Percentiles rank a stretch among this genome's conserved stretches.
Conservation (phyloP, 139 green algal species). For the Chlamydomonas eustigma region DNA sequence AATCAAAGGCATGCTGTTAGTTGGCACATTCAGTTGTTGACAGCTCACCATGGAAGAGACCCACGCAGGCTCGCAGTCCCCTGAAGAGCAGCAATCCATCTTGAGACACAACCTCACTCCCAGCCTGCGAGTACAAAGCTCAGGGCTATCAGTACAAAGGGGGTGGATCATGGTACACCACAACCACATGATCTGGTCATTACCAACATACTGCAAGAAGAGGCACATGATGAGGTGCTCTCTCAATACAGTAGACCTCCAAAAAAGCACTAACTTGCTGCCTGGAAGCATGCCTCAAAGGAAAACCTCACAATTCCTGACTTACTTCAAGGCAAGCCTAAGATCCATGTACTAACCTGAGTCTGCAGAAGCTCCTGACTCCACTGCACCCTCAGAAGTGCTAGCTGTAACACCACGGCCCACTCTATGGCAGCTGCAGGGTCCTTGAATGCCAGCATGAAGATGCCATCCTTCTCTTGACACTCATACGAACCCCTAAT, state of each 20-base stretch:
- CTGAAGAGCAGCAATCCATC: background rate
- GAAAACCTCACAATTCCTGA: too few relatives aligned
- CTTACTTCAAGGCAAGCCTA: background rate
- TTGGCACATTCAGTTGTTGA: too few relatives aligned
- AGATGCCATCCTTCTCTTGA: slow-evolving; percentile 47
- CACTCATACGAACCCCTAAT: slow-evolving; percentile 38
- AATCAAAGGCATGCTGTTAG: too few relatives aligned
- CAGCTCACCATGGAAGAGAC: background rate
- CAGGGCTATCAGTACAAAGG: too few relatives aligned
- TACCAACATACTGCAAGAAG: too few relatives aligned
- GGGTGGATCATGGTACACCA: too few relatives aligned
- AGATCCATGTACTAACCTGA: background rate
- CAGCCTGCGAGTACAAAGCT: too few relatives aligned
- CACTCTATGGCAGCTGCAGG: background rate
- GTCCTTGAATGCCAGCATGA: slow-evolving; percentile 30
- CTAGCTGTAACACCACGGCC: slow-evolving; percentile 22
- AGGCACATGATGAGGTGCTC: too few relatives aligned
- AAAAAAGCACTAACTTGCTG: too few relatives aligned
- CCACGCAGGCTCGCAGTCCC: background rate
- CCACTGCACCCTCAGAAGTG: slow-evolving; percentile 39
- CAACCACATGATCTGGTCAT: too few relatives aligned
- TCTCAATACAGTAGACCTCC: too few relatives aligned
- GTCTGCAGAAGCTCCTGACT: slow-evolving; percentile 17
- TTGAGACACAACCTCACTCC: background rate
- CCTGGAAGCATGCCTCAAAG: too few relatives aligned